Evolutionary conservation across 2,329 filamentous ascomycete species (phyloP), one percentile per base, ranked within the genome.

Genomic region (Talaromyces funiculosus): DNA sequence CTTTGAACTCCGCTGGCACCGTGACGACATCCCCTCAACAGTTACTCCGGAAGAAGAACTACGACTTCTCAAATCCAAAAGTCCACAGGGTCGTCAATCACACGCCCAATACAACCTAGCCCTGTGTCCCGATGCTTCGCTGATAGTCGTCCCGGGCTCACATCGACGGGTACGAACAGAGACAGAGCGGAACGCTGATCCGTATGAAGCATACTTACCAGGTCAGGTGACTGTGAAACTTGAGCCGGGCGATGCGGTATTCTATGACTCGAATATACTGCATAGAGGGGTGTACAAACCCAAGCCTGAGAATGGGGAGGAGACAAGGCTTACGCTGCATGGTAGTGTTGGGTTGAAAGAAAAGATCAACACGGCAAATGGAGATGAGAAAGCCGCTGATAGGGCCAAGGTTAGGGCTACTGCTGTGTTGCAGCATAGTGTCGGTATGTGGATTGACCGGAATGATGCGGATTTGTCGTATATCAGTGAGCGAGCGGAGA

Each of bases 101-200:
- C 90, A 94, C 68, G 88, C 90, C 38, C 92, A 96, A 77, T 96
- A 90, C 84, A 96, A 96, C 72, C 80, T 96, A 45, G 87, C 91
- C 7, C 79, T 96, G 7, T 92, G 86, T 71, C 84, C 87, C 37
- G 92, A 96, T 71, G 79, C 82, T 14, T 88, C 85, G 53, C 76
- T 96, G 6, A 77, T 96, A 7, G 85, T 94, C 0, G 84, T 96
- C 0, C 91, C 91, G 0, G 90, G 89, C 0, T 89, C 86, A 4
- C 92, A 96, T 72, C 75, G 71, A 29, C 83, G 91, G 6, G 83
- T 89, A 35, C 78, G 90, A 47, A 96, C 90, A 0, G 81, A 85
- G 4, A 71, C 67, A 0, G 92, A 96, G 80, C 80, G 90, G 12
- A 73, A 69, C 6, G 90, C 90, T 0, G 84, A 80, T 20, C 86